These are phyloP conservation scores for Lumnitzera racemosa DNA, from an alignment of 345 rosid species.

Conservation along the genomic window DNA sequence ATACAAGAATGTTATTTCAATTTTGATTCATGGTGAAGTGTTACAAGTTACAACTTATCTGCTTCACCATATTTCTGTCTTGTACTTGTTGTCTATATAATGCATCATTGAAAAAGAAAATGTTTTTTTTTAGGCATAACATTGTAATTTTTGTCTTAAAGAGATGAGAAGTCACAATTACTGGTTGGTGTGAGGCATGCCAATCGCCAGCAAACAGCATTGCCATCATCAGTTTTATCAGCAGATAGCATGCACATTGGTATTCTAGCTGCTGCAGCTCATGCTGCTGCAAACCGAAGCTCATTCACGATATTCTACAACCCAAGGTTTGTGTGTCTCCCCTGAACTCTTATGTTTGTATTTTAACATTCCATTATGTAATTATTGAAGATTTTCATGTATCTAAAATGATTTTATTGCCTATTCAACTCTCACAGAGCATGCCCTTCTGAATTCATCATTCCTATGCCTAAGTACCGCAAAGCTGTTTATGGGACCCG, in stretches of 20 bases:
- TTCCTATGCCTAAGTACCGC: conserved; percentile 69
- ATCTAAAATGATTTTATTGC: not conserved
- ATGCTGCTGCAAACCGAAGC: conserved; percentile 78
- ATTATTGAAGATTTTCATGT: not conserved
- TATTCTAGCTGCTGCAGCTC: conserved; percentile 99
- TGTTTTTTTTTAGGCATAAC: too few relatives aligned
- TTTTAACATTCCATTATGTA: not conserved
- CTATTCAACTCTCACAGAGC: conserved; percentile 39
- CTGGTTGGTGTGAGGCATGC: conserved; percentile 91
- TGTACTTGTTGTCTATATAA: not conserved
- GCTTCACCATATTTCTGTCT: too few relatives aligned
- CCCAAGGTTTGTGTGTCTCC: conserved; percentile 58
- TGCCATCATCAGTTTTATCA: conserved; percentile 91
- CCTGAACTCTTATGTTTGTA: too few relatives aligned
- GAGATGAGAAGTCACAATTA: conserved; percentile 94
- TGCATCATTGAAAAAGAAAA: not conserved
- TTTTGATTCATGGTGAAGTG: too few relatives aligned
- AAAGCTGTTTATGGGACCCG: conserved; percentile 84
- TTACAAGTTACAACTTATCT: too few relatives aligned
- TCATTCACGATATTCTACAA: conserved; percentile 91
- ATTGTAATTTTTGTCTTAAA: conserved; percentile 9
- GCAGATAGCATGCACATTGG: conserved; percentile 99
- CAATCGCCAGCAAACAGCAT: conserved; percentile 79
- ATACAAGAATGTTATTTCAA: too few relatives aligned
- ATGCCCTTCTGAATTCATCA: conserved; percentile 93